phyloP scores from a whole-genome alignment of 1,284 basidiomycete genomes.

The Uromyces viciae-fabae region DNA sequence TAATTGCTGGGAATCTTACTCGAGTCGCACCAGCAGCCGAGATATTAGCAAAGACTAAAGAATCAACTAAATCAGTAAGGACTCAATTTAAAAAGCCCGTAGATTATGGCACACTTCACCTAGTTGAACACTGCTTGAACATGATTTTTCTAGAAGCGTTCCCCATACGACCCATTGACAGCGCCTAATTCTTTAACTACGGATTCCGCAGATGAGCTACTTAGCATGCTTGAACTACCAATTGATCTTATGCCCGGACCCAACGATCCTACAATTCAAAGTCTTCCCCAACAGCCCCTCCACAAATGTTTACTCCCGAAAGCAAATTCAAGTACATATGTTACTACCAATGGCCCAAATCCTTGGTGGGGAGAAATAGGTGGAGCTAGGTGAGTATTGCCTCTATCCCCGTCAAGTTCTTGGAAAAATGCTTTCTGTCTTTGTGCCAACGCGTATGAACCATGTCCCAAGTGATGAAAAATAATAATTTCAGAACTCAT shows the following conservation, averaged over 20 bases:
- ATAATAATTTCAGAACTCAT: neutral
- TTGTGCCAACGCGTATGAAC: too few relatives aligned
- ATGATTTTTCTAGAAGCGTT: constrained; percentile 56
- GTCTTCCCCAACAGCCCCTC: constrained; percentile 88
- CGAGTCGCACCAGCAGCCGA: constrained; percentile 23
- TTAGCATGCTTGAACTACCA: constrained; percentile 71
- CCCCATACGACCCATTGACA: constrained; percentile 65
- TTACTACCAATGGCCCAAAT: constrained; percentile 78
- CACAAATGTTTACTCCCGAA: constrained; percentile 85
- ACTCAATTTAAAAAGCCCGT: too few relatives aligned
- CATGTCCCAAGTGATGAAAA: too few relatives aligned
- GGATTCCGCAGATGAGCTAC: constrained; percentile 65
- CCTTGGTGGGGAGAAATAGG: constrained; percentile 73
- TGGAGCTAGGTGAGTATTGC: constrained; percentile 54
- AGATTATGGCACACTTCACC: neutral
- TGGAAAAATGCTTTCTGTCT: too few relatives aligned
- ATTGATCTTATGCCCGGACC: constrained; percentile 81
- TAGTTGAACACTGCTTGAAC: neutral
- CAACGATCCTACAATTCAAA: constrained; percentile 77
- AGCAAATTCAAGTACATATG: constrained; percentile 60
- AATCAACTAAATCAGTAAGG: neutral
- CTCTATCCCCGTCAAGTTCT: too few relatives aligned
- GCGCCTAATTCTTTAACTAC: constrained; percentile 74
- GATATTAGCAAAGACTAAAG: neutral
- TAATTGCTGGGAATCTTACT: constrained; percentile 85